These are phyloP conservation scores for Jatropha curcas DNA, from an alignment of 345 rosid genomes.

Conservation along the genomic window DNA sequence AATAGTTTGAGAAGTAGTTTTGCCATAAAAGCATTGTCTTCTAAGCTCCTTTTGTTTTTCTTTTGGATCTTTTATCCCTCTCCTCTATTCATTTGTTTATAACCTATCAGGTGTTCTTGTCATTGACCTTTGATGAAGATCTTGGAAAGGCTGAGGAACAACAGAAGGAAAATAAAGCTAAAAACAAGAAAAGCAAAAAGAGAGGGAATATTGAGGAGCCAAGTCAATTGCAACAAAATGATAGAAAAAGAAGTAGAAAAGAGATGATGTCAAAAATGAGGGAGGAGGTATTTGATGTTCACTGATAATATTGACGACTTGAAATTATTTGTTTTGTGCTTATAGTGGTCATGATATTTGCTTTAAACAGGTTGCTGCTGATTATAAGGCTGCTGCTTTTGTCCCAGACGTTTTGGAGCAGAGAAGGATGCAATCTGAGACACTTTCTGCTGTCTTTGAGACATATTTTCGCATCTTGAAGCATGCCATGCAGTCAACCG, in stretches of 20 bases:
- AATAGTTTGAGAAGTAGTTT: not conserved
- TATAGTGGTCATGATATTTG: not conserved
- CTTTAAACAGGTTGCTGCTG: slow-evolving; percentile 70
- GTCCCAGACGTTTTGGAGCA: slow-evolving; percentile 58
- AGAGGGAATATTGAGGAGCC: slow-evolving; percentile 58
- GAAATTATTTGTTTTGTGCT: slow-evolving; percentile 6
- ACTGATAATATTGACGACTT: not conserved
- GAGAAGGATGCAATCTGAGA: slow-evolving; percentile 74
- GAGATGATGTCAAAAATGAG: slow-evolving; percentile 67
- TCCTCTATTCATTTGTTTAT: not conserved
- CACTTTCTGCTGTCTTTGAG: slow-evolving; percentile 84
- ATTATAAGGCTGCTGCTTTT: slow-evolving; percentile 69
- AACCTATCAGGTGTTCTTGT: slow-evolving; percentile 68
- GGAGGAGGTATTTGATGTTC: slow-evolving; percentile 58
- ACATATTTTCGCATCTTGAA: slow-evolving; percentile 87
- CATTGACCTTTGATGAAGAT: slow-evolving; percentile 80
- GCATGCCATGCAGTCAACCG: slow-evolving; percentile 54
- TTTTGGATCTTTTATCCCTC: not conserved
- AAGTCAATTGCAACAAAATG: slow-evolving; percentile 48
- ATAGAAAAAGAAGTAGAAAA: slow-evolving; percentile 67
- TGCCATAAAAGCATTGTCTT: not conserved
- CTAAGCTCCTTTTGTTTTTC: not conserved
- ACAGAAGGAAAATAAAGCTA: slow-evolving; percentile 41
- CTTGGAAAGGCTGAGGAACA: slow-evolving; percentile 47
- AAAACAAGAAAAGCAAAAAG: slow-evolving; percentile 56